Percentiles rank a stretch among this genome's conserved stretches.
Evolutionary conservation across 2,329 filamentous ascomycete genomes (phyloP).

Genomic region (Trichoderma koningiopsis): DNA sequence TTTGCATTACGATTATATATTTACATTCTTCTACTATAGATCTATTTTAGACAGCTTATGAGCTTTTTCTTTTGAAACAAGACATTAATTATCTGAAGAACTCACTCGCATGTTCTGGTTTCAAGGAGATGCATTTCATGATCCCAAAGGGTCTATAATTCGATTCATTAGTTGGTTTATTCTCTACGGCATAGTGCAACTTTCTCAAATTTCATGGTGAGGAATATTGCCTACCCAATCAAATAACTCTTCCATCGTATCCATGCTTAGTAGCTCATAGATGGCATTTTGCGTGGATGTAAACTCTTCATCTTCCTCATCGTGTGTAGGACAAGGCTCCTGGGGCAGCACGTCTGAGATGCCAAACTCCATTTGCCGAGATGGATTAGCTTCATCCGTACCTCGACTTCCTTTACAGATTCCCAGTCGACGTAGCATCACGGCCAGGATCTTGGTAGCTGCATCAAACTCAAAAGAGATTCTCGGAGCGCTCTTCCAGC

Average conservation of each 20-base stretch:
- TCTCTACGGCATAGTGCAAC: background rate
- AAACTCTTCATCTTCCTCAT: background rate
- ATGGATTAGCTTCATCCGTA: background rate
- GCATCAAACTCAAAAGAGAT: background rate
- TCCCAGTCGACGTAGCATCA: background rate
- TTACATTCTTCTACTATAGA: background rate
- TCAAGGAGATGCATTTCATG: background rate
- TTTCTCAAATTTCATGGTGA: background rate
- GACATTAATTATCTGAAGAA: background rate
- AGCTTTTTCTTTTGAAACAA: background rate
- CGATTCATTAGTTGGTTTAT: background rate
- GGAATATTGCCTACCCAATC: background rate
- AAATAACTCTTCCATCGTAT: background rate
- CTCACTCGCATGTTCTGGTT: too few species aligned
- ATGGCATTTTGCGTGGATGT: background rate
- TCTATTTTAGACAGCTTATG: background rate
- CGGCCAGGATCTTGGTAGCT: background rate
- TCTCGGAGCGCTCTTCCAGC: background rate
- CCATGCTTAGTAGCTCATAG: background rate
- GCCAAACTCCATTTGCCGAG: background rate
- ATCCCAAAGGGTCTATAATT: background rate
- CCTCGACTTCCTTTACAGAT: background rate
- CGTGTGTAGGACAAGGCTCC: background rate
- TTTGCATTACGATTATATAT: background rate
- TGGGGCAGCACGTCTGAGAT: background rate